Conservation (phyloP, 164 flowering plant species). For the Stephania japonica region DNA sequence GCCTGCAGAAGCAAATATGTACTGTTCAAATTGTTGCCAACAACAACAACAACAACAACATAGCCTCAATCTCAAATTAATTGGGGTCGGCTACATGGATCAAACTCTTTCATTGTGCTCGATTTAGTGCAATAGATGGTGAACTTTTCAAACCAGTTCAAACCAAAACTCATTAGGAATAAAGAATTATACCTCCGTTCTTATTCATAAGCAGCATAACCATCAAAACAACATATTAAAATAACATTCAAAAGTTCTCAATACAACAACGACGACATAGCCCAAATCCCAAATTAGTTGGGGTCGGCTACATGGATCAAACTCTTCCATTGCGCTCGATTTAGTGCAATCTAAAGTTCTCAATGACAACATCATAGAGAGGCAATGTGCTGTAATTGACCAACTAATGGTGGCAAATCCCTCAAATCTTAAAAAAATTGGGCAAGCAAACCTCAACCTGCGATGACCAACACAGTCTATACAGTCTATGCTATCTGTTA, state of each 20-base stretch:
- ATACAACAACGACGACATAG: background rate
- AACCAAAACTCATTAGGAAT: background rate
- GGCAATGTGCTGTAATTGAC: background rate
- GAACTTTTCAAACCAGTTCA: slow-evolving; percentile 9
- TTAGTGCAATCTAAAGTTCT: background rate
- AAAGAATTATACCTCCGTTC: too few species aligned
- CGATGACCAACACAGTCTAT: background rate
- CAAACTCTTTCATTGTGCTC: too few species aligned
- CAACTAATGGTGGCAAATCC: background rate
- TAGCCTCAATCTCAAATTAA: too few species aligned
- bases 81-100: too few species aligned
- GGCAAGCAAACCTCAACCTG: background rate
- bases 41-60: too few species aligned
- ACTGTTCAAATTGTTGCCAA: too few species aligned
- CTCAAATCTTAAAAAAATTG: background rate
- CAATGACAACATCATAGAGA: background rate
- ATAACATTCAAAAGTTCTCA: background rate
- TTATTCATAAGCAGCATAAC: background rate
- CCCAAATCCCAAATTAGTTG: too few species aligned
- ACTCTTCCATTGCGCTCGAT: too few species aligned
- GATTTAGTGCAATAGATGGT: too few species aligned
- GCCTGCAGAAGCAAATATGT: slow-evolving; percentile 40
- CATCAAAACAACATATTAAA: background rate
- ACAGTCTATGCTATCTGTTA: too few species aligned
- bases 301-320: too few species aligned